phyloP scores from a whole-genome alignment of 176 grass and related monocot genomes.

The Musa troglodytarum region DNA sequence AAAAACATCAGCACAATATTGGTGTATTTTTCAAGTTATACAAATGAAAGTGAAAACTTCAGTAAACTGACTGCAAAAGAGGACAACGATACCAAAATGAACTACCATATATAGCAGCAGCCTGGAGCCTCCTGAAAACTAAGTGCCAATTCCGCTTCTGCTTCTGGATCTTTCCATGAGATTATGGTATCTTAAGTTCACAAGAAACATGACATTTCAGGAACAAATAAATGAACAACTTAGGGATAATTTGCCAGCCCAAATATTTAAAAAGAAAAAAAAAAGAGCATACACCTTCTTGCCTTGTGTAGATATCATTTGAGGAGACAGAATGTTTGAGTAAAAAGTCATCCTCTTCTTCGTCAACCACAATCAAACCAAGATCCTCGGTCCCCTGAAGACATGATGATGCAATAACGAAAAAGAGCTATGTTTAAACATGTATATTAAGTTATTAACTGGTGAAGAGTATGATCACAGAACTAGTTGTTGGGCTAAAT shows the following conservation, averaged over 20 bases:
- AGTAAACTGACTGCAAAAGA: not conserved
- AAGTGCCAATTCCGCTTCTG: constrained; percentile 16
- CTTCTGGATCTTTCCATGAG: constrained; percentile 24
- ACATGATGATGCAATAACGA: not conserved
- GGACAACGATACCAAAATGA: not conserved
- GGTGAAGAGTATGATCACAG: not conserved
- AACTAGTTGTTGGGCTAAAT: not conserved
- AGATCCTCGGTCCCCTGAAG: constrained; percentile 9
- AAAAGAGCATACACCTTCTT: constrained; percentile 3
- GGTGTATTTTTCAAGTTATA: constrained; percentile 2
- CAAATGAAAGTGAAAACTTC: not conserved
- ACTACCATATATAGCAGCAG: constrained; percentile 23
- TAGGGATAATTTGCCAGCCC: not conserved
- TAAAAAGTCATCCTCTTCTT: constrained; percentile 9
- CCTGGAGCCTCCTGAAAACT: constrained; percentile 20
- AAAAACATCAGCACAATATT: not conserved
- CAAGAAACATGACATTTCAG: not conserved
- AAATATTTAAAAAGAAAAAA: not conserved
- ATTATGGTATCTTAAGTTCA: constrained; percentile 15
- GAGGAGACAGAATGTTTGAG: constrained; percentile 8
- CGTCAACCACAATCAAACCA: constrained; percentile 7
- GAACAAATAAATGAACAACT: not conserved
- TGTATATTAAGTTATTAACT: not conserved
- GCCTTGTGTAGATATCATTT: constrained; percentile 20
- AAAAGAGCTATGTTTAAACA: not conserved